Evolutionary conservation across 768 basidiomycete species (phyloP).

Genomic region (Nevesoporus exiguus): DNA sequence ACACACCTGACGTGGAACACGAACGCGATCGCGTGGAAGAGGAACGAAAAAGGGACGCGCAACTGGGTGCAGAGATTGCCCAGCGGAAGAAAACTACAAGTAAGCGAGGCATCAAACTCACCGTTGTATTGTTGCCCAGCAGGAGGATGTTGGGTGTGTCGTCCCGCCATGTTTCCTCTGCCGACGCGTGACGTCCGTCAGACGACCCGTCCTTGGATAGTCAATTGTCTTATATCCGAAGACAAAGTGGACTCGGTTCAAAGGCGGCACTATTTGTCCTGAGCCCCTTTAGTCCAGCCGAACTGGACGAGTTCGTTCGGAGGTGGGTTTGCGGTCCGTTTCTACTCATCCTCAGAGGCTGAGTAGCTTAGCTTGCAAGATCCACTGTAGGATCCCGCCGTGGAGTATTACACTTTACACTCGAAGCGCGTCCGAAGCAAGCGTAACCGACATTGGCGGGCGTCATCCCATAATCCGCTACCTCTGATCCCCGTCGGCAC

Average conservation of each 20-base stretch:
- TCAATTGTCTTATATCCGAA: conserved; percentile 81
- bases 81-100: conserved; percentile 72
- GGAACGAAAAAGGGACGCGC: conserved; percentile 69
- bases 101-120: conserved; percentile 90
- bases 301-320: conserved; percentile 84
- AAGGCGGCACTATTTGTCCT: conserved; percentile 92
- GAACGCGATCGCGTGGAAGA: conserved; percentile 60
- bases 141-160: conserved; percentile 77
- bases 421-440: conserved; percentile 91
- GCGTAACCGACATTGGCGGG: conserved; percentile 74
- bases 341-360: background rate
- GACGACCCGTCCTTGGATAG: conserved; percentile 84
- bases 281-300: conserved; percentile 82
- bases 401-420: conserved; percentile 92
- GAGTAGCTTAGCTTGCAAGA: conserved; percentile 66
- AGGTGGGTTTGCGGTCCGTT: conserved; percentile 44
- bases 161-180: background rate
- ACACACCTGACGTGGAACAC: conserved; percentile 48
- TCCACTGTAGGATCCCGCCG: conserved; percentile 81
- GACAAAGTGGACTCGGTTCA: conserved; percentile 86
- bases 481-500: conserved; percentile 44
- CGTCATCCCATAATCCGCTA: conserved; percentile 45
- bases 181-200: conserved; percentile 26
- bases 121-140: conserved; percentile 90
- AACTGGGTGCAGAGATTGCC: conserved; percentile 77